phyloP scores from a whole-genome alignment of 495 filamentous ascomycete genomes.

The Stereocaulon alpinum region DNA sequence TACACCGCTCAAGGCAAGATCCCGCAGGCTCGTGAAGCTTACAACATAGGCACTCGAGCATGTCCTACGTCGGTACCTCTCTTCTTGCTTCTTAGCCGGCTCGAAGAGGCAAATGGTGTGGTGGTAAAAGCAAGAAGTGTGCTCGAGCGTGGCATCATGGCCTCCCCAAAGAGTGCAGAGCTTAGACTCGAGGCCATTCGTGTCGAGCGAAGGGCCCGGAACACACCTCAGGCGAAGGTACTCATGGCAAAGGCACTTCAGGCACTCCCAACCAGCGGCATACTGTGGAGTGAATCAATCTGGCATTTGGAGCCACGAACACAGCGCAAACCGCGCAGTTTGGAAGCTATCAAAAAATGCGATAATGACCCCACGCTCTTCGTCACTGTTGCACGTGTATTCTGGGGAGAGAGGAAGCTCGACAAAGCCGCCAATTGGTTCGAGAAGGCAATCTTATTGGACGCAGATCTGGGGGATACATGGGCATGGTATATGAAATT shows the following conservation, averaged over 20 bases:
- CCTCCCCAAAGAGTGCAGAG: constrained; percentile 70
- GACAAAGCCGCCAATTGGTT: constrained; percentile 95
- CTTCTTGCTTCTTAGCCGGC: constrained; percentile 75
- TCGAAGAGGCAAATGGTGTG: constrained; percentile 78
- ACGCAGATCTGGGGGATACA: constrained; percentile 78
- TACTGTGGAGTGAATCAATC: constrained; percentile 89
- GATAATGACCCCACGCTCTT: constrained; percentile 85
- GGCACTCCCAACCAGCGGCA: constrained; percentile 77
- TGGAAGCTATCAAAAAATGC: constrained; percentile 93
- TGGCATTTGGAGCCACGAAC: constrained; percentile 86
- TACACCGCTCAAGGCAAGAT: constrained; percentile 71
- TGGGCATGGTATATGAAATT: constrained; percentile 99
- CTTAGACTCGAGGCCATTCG: constrained; percentile 89
- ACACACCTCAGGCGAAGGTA: constrained; percentile 70
- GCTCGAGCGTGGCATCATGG: constrained; percentile 80
- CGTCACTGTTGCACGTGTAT: constrained; percentile 63
- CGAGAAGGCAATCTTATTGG: constrained; percentile 80
- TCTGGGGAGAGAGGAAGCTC: constrained; percentile 69
- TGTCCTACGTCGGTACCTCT: constrained; percentile 74
- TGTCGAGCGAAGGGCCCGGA: constrained; percentile 81
- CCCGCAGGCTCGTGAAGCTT: constrained; percentile 83
- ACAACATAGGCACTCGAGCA: constrained; percentile 76
- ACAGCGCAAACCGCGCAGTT: constrained; percentile 76
- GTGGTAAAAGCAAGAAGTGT: constrained; percentile 86
- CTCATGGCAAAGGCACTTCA: constrained; percentile 89